These are phyloP conservation scores for Mortierella sp. DNA, from an alignment of 371 early-diverging fungal species.

Conservation along the genomic window DNA sequence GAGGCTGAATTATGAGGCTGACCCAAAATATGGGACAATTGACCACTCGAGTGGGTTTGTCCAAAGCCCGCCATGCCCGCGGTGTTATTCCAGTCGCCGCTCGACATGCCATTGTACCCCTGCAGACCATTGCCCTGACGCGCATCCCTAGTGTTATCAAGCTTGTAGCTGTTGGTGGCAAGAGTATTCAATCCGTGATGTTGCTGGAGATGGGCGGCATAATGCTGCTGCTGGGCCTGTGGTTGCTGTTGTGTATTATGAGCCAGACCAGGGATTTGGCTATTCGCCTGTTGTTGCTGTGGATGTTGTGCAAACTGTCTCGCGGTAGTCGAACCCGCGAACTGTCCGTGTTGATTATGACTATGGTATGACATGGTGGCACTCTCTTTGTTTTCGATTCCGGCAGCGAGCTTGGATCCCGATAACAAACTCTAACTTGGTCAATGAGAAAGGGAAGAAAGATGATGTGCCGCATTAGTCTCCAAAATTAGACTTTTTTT, in stretches of 20 bases:
- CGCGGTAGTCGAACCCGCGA: constrained; percentile 28
- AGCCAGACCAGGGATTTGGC: constrained; percentile 20
- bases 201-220: constrained; percentile 28
- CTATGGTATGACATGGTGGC: constrained; percentile 38
- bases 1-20: constrained; percentile 32
- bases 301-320: constrained; percentile 32
- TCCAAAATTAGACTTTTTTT: background rate
- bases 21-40: constrained; percentile 37
- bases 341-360: constrained; percentile 47
- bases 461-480: background rate
- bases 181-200: constrained; percentile 26
- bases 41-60: constrained; percentile 32
- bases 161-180: constrained; percentile 33
- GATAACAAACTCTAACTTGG: too few relatives aligned
- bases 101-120: constrained; percentile 27
- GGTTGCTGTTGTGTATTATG: constrained; percentile 13
- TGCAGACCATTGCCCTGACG: constrained; percentile 31
- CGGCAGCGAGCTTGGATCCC: too few relatives aligned
- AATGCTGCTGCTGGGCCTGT: constrained; percentile 33
- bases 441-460: background rate
- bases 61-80: constrained; percentile 37
- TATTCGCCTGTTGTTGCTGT: constrained; percentile 19
- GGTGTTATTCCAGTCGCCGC: constrained; percentile 27
- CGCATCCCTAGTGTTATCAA: constrained; percentile 31
- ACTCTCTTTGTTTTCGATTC: too few relatives aligned